These are phyloP conservation scores for Yamadazyma membranifaciens DNA, from an alignment of 1,139 yeast genomes.

Conservation along the genomic window DNA sequence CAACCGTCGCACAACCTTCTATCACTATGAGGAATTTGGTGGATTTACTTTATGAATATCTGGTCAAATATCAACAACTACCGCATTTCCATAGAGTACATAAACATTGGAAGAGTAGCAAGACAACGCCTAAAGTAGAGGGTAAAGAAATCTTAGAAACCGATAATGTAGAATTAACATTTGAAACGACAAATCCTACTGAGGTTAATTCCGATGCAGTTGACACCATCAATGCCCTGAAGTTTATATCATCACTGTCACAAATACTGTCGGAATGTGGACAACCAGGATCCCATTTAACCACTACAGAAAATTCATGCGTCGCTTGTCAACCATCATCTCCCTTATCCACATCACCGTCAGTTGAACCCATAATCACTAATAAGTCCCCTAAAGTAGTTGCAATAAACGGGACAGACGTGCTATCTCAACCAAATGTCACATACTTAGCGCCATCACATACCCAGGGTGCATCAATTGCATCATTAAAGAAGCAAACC, in stretches of 20 bases:
- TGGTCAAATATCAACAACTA: constrained; percentile 5
- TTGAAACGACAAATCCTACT: no score
- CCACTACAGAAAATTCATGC: neutral
- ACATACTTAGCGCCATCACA: neutral
- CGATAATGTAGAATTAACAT: neutral
- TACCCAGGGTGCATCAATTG: neutral
- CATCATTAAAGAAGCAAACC: neutral
- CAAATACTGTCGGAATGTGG: neutral
- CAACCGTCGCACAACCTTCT: no score
- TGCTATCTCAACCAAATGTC: neutral
- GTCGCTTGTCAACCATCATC: neutral
- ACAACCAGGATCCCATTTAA: neutral
- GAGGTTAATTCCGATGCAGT: no score
- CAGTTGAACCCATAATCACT: neutral
- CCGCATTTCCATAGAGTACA: constrained; percentile 3
- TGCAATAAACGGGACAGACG: no score
- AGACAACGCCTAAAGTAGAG: neutral
- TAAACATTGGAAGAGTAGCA: neutral
- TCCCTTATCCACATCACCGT: neutral
- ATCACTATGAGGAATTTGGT: neutral
- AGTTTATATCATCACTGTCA: neutral
- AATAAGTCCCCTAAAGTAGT: no score
- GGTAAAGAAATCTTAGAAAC: neutral
- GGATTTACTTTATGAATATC: constrained; percentile 5
- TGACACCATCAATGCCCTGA: neutral